Base-by-base conservation (phyloP, 2,329 filamentous ascomycete species). In the Cyphellophora attinorum region DNA sequence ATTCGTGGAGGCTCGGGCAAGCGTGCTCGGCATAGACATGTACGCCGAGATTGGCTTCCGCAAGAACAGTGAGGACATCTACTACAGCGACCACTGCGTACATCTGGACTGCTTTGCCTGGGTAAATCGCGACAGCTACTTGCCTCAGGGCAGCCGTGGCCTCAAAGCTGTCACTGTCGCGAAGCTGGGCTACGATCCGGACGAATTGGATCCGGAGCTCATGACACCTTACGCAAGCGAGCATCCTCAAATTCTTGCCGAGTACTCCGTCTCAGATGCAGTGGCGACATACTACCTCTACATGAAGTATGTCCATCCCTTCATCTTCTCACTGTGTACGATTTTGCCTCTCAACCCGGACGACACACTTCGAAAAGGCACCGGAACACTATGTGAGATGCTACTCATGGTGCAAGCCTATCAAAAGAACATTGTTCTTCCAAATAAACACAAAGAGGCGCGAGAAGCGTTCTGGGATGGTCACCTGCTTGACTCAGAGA, bases 241-340 rank as follows among this genome's bases (percentile, higher is more conserved):
- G 61, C 74, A 85, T 46, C 91, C 91, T 0, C 91, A 98, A 56
- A 93, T 85, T 0, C 68, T 98, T 33, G 89, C 91, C 6, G 91
- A 98, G 53, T 98, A 98, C 62, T 98, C 93, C 0, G 91, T 98
- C 29, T 98, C 93, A 51, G 93, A 98, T 69, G 93, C 93, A 6
- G 91, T 98, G 33, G 91, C 91, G 14, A 98, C 91, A 1, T 98
- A 98, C 57, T 98, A 98, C 55, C 67, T 98, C 42, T 98, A 98
- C 70, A 98, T 98, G 93, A 98, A 98, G 79, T 98, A 98, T 58
- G 85, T 98, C n/a, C 91, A 98, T 57, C 91, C 91, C 3, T 98
- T 98, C 66, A 91, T 98, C 57, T 98, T 98, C 70, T 96, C 93
- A 1, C 68, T 98, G 1, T 98, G 91, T 61, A 98, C 88, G 1